Evolutionary conservation across 2,329 filamentous ascomycete species (phyloP).

Genomic region (Diatrype stigma): DNA sequence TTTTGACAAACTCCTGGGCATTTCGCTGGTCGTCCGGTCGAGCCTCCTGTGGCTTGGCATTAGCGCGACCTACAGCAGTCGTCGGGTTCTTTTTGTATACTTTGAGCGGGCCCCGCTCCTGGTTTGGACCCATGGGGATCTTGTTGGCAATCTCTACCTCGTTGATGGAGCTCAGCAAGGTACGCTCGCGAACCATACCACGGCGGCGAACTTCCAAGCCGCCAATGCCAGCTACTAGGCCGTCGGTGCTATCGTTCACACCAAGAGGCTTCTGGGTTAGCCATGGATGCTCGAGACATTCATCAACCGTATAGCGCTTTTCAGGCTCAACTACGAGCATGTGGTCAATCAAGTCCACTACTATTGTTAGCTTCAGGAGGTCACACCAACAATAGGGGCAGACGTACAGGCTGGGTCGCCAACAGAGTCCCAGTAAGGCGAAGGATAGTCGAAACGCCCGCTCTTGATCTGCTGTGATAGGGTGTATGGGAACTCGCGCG

Average conservation of each 20-base stretch:
- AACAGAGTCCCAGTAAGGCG: conserved; percentile 90
- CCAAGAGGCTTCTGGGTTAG: conserved; percentile 59
- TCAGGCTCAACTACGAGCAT: conserved; percentile 91
- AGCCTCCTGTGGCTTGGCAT: conserved; percentile 50
- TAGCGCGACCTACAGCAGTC: conserved; percentile 35
- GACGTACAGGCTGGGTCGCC: conserved; percentile 70
- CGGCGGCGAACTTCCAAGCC: conserved; percentile 79
- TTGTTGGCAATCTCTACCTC: conserved; percentile 55
- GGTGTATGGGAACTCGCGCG: conserved; percentile 75
- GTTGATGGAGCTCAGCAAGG: conserved; percentile 78
- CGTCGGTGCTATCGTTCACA: conserved; percentile 83
- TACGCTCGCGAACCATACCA: conserved; percentile 77
- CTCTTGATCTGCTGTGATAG: conserved; percentile 86
- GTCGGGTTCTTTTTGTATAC: conserved; percentile 68
- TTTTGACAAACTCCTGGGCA: conserved; percentile 72
- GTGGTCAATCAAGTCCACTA: conserved; percentile 83
- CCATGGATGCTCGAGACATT: conserved; percentile 92
- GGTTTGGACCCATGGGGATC: conserved; percentile 54
- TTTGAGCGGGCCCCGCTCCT: conserved; percentile 60
- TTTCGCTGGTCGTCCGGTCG: conserved; percentile 64
- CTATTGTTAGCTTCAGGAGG: conserved; percentile 10
- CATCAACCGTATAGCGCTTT: conserved; percentile 79
- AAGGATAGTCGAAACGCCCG: conserved; percentile 89
- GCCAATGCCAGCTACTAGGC: conserved; percentile 80
- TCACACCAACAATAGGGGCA: not conserved